Base-by-base conservation (phyloP, 305 asterid species). In the Petunia hybrid region DNA sequence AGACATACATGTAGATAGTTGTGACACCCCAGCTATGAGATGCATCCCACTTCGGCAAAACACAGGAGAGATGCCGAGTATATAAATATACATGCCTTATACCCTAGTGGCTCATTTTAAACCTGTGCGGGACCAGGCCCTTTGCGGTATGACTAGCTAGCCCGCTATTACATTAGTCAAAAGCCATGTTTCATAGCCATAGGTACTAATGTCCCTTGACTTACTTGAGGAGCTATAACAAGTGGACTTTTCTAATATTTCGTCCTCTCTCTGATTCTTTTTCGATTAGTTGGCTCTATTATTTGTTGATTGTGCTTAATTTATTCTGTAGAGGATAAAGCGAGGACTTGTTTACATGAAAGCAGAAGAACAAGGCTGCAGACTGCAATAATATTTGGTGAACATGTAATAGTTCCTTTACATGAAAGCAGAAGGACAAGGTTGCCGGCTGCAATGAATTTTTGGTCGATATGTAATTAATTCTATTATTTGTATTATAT, bases 361-460 rank as follows among this genome's bases (percentile, higher is more conserved):
- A 83, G 93, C 94, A 9, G 97, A 94, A 79, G 97, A 92, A 83
- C 94, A 91, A 82, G 94, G 95, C 42, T 92, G 97, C 83, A 83
- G 90, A 77, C 62, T 91, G 83, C 97, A 94, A 73, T 92, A 71
- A 89, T 55, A 68, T 80, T 31, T 43, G 73, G 48, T 56, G 78
- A 80, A 31, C 55, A 8, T 82, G 84, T 83, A 53, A 79, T 79
- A 75, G 38, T 75, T 63, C 62, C 42, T 38, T 68, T 80, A 53
- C 55, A 78, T 82, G 80, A 45, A 42, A 76, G 62, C 60, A 48
- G 78, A 45, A 73, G 78, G 57, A 51, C 57, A 73, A 51, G 62
- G 62, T 62, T 71, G 45, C 62, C 46, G 6, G 8, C 36, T 51
- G 78, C 46, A 35, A 51, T 13, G 57, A 51, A 73, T 6, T 73